Evolutionary conservation across 305 asterid species (phyloP).

Genomic region (Petunia hybrid): DNA sequence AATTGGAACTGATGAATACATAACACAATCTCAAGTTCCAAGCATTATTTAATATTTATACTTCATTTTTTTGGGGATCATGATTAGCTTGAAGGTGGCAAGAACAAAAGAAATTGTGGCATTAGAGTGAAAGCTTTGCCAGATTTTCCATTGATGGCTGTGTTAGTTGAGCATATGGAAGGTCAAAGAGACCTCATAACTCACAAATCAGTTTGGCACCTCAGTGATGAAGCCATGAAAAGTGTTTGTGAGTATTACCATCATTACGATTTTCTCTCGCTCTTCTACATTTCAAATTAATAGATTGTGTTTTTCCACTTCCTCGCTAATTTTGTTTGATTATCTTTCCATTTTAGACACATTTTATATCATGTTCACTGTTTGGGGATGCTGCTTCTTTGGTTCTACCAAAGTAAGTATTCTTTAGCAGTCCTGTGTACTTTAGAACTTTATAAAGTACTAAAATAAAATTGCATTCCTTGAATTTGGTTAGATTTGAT

Average conservation of each 20-base stretch:
- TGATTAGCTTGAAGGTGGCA: constrained; percentile 39
- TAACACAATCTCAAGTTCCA: too few relatives aligned
- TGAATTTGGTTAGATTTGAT: not conserved
- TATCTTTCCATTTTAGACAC: constrained; percentile 50
- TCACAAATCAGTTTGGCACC: constrained; percentile 88
- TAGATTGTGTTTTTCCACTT: not conserved
- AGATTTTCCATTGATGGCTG: constrained; percentile 89
- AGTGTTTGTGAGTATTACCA: constrained; percentile 65
- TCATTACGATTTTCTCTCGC: not conserved
- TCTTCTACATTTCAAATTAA: too few relatives aligned
- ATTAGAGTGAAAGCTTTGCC: constrained; percentile 61
- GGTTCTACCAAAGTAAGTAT: constrained; percentile 67
- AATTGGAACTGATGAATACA: too few relatives aligned
- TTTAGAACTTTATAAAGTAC: not conserved
- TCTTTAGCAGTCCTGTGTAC: not conserved
- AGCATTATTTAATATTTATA: too few relatives aligned
- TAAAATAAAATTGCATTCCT: not conserved
- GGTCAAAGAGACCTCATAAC: constrained; percentile 85
- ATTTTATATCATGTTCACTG: constrained; percentile 78
- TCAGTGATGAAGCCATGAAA: constrained; percentile 81
- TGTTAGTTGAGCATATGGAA: constrained; percentile 76
- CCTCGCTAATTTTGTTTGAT: not conserved
- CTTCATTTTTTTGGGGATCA: not conserved
- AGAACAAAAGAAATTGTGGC: constrained; percentile 39
- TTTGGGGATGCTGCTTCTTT: constrained; percentile 93